phyloP scores from a whole-genome alignment of 495 filamentous ascomycete species.

The Penicillium coprophilum region DNA sequence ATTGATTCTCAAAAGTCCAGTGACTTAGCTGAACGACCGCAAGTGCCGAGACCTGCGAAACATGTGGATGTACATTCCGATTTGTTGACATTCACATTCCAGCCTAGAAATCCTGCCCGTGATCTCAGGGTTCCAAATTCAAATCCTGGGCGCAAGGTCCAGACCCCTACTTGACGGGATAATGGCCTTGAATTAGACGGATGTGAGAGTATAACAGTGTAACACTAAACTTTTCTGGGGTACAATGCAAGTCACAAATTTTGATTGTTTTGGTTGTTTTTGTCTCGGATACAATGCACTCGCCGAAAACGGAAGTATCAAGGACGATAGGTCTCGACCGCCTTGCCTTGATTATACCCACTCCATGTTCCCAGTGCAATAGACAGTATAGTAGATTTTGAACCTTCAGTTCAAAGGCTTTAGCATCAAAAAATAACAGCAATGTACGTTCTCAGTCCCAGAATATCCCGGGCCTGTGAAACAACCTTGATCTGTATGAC shows the following conservation, averaged over 20 bases:
- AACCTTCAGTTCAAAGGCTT: not conserved
- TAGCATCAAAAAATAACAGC: not conserved
- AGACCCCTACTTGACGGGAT: not conserved
- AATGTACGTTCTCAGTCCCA: not conserved
- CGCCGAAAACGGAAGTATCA: constrained; percentile 6
- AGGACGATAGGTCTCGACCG: not conserved
- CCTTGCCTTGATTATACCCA: not conserved
- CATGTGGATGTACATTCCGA: constrained; percentile 2
- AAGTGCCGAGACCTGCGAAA: not conserved
- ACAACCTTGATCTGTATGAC: not conserved
- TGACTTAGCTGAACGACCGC: not conserved
- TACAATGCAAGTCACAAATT: not conserved
- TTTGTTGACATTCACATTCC: constrained; percentile 2
- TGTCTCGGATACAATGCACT: not conserved
- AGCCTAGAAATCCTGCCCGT: not conserved
- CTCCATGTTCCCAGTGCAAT: not conserved
- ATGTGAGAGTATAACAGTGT: constrained; percentile 2
- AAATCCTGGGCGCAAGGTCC: not conserved
- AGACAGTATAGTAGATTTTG: not conserved
- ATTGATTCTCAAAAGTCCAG: not conserved
- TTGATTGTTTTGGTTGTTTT: not conserved
- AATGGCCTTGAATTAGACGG: not conserved
- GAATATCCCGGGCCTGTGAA: not conserved
- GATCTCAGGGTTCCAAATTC: not conserved
- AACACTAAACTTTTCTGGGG: not conserved